phyloP scores from a whole-genome alignment of 176 grass and related monocot species.

The Bolboschoenus planiculmis region DNA sequence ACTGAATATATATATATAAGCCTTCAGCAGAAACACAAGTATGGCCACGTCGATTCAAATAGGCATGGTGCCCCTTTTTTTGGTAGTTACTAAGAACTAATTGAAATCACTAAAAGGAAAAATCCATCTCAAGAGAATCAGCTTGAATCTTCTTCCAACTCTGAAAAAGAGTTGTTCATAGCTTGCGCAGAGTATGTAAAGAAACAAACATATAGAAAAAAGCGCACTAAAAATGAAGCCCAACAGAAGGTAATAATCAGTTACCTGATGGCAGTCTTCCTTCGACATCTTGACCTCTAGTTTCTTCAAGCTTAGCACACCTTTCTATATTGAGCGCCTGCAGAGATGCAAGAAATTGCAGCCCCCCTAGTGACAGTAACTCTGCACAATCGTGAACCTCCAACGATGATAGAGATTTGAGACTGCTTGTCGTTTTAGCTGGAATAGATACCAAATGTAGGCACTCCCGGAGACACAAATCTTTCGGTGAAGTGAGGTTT shows the following conservation, averaged over 20 bases:
- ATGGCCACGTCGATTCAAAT: too few relatives aligned
- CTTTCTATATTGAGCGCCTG: neutral
- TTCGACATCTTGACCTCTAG: neutral
- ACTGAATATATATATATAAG: too few relatives aligned
- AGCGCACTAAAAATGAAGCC: neutral
- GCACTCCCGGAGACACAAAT: neutral
- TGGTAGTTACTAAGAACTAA: too few relatives aligned
- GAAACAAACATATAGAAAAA: neutral
- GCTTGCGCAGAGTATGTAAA: neutral
- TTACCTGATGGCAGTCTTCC: neutral
- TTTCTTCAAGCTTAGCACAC: neutral
- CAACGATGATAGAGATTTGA: neutral
- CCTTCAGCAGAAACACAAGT: too few relatives aligned
- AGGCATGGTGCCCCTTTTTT: too few relatives aligned
- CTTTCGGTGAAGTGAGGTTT: constrained; percentile 15
- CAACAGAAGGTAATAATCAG: neutral
- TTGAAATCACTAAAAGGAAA: too few relatives aligned
- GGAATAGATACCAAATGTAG: neutral
- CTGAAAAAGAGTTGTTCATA: neutral
- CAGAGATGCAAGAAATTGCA: constrained; percentile 3
- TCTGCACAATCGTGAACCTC: accelerated
- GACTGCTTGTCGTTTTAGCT: neutral
- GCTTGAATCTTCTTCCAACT: too few relatives aligned
- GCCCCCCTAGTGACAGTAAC: neutral
- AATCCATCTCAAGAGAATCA: too few relatives aligned